These are phyloP conservation scores for Hermanozyma aechmeae DNA, from an alignment of 805 yeast species.

Conservation along the genomic window DNA sequence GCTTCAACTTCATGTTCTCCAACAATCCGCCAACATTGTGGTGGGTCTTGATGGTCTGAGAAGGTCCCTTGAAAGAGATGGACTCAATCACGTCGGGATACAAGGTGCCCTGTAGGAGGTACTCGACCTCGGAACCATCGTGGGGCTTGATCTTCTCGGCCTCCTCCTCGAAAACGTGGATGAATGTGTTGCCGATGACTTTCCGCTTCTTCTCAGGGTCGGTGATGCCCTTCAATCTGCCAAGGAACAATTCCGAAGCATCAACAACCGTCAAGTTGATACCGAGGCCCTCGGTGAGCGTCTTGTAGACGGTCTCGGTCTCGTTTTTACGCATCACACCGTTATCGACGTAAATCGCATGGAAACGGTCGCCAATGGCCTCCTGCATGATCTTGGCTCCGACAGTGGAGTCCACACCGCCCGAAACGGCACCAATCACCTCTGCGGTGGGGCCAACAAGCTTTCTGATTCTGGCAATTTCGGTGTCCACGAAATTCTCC, in stretches of 20 bases:
- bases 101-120: constrained; percentile 89
- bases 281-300: constrained; percentile 87
- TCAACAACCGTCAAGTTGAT: constrained; percentile 92
- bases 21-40: constrained; percentile 98
- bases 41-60: constrained; percentile 98
- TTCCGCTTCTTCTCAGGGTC: constrained; percentile 99
- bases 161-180: constrained; percentile 93
- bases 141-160: constrained; percentile 87
- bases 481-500: constrained; percentile 96
- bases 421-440: constrained; percentile 98
- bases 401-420: constrained; percentile 99
- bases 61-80: constrained; percentile 98
- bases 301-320: constrained; percentile 79
- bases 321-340: constrained; percentile 96
- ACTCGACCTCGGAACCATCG: constrained; percentile 85
- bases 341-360: constrained; percentile 94
- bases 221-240: constrained; percentile 82
- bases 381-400: constrained; percentile 97
- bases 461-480: constrained; percentile 82
- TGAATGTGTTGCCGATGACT: constrained; percentile 96
- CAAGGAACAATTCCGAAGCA: constrained; percentile 84
- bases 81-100: constrained; percentile 99
- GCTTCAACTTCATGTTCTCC: constrained; percentile 96
- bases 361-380: constrained; percentile 98
- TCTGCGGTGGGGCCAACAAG: constrained; percentile 97